Conservation (phyloP, 345 rosid genomes). For the Nephelium lappaceum region DNA sequence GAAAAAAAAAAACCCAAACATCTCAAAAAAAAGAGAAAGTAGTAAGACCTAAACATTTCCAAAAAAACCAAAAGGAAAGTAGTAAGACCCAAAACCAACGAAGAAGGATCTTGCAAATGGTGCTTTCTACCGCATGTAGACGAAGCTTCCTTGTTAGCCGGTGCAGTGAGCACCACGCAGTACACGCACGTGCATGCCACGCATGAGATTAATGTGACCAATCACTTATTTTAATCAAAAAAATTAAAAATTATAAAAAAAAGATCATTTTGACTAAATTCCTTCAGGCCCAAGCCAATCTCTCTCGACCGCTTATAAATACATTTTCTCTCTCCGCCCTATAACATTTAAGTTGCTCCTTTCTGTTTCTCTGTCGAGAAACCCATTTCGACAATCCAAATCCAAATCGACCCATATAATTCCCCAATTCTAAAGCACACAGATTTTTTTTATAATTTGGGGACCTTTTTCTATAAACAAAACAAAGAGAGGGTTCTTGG, state of each 20-base stretch:
- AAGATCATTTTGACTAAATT: neutral
- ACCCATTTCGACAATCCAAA: neutral
- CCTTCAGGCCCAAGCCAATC: neutral
- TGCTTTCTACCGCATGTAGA: neutral
- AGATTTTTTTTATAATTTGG: neutral
- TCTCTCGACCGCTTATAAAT: neutral
- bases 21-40: too few relatives aligned
- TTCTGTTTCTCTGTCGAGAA: neutral
- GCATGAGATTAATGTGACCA: too few relatives aligned
- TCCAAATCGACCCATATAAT: neutral
- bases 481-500: neutral
- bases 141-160: neutral
- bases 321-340: too few relatives aligned
- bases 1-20: too few relatives aligned
- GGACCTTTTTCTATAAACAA: neutral
- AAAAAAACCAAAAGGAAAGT: too few relatives aligned
- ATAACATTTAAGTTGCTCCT: neutral
- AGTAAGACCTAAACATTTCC: too few relatives aligned
- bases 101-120: neutral
- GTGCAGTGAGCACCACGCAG: constrained; percentile 6
- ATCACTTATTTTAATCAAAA: too few relatives aligned
- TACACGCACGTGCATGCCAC: neutral
- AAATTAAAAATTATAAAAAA: too few relatives aligned
- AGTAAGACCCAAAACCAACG: too few relatives aligned
- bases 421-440: neutral